phyloP scores from a whole-genome alignment of 129 eudicot species.

The Solidago caesia region DNA sequence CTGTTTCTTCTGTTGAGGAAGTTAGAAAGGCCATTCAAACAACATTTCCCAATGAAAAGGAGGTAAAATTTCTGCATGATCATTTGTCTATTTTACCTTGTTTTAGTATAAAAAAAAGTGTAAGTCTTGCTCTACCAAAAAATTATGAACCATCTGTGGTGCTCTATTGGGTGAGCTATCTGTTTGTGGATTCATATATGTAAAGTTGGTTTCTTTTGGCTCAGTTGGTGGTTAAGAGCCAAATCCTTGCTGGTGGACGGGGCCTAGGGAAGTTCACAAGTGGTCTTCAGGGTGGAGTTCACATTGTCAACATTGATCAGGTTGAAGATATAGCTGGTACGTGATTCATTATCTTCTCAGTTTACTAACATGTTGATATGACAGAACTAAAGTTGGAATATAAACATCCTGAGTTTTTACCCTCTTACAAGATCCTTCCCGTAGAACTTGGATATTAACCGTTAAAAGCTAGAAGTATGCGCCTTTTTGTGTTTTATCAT shows the following conservation, averaged over 20 bases:
- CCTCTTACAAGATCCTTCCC: neutral
- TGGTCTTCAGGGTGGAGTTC: slow-evolving; percentile 48
- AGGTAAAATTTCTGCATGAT: slow-evolving; percentile 46
- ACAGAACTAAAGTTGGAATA: neutral
- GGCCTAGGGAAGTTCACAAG: slow-evolving; percentile 90
- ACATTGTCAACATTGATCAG: slow-evolving; percentile 41
- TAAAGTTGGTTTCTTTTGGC: slow-evolving; percentile 13
- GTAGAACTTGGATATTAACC: neutral
- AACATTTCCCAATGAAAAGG: slow-evolving; percentile 67
- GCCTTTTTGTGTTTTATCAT: neutral
- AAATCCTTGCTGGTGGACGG: slow-evolving; percentile 98
- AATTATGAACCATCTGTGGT: neutral
- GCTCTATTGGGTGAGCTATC: slow-evolving; percentile 7
- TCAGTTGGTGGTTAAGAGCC: slow-evolving; percentile 91
- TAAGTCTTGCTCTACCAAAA: slow-evolving; percentile 1
- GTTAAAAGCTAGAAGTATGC: neutral
- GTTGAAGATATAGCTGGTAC: slow-evolving; percentile 88
- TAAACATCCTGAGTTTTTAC: neutral
- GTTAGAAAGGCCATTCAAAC: slow-evolving; percentile 53
- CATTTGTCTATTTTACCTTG: slow-evolving; percentile 4
- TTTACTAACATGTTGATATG: slow-evolving; percentile 5
- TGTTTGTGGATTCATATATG: slow-evolving; percentile 20
- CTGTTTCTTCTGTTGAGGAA: slow-evolving; percentile 72
- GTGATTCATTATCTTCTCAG: neutral
- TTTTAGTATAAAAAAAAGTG: neutral